phyloP scores from a whole-genome alignment of 345 rosid genomes.

The Gossypium longicalyx region DNA sequence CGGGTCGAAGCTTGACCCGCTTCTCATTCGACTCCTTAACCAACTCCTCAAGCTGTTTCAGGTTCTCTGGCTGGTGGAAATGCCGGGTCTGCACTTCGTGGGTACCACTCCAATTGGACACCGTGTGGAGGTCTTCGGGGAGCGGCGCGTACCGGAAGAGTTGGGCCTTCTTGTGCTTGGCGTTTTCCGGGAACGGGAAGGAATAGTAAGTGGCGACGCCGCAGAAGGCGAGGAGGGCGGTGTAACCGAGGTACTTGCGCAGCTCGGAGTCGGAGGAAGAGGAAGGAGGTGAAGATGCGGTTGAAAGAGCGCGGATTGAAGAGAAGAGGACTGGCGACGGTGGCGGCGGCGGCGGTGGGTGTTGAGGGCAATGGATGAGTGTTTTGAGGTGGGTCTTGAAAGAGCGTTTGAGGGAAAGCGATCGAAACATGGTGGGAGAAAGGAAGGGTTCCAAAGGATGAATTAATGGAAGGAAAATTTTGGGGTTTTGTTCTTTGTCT shows the following conservation, averaged over 20 bases:
- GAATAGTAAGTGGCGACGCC: constrained; percentile 90
- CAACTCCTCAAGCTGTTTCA: constrained; percentile 58
- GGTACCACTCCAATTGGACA: constrained; percentile 96
- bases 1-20: constrained; percentile 65
- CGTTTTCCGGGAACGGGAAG: constrained; percentile 69
- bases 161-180: constrained; percentile 88
- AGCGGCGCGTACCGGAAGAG: constrained; percentile 87
- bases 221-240: constrained; percentile 69
- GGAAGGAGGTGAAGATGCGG: constrained; percentile 34
- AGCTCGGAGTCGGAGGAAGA: constrained; percentile 59
- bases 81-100: constrained; percentile 93
- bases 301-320: constrained; percentile 36
- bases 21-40: constrained; percentile 60
- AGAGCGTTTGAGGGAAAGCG: constrained; percentile 46
- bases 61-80: constrained; percentile 78
- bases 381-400: constrained; percentile 26
- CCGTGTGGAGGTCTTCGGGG: constrained; percentile 90
- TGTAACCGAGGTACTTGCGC: constrained; percentile 76
- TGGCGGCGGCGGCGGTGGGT: constrained; percentile 13
- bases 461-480: background rate
- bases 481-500: background rate
- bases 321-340: constrained; percentile 5
- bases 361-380: constrained; percentile 21
- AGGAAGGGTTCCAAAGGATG: background rate
- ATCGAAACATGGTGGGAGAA: constrained; percentile 40